These are phyloP conservation scores for Aspergillus tamarii DNA, from an alignment of 2,329 filamentous ascomycete genomes.

Conservation along the genomic window DNA sequence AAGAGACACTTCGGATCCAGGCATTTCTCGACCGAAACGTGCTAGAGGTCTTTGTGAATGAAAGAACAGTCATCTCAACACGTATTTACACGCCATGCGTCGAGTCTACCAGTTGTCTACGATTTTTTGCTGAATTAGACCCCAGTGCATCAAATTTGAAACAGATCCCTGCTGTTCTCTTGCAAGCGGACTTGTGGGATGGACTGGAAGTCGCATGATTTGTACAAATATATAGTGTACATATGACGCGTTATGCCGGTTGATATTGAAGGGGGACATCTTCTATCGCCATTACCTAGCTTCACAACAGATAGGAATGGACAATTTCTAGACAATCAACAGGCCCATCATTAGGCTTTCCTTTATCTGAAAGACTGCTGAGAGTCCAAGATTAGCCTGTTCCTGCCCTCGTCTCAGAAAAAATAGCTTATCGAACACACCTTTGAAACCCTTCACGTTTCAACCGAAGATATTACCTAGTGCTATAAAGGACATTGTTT, in stretches of 20 bases:
- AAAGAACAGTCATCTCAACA: slow-evolving; percentile 47
- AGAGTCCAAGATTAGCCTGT: no score
- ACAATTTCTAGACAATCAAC: no score
- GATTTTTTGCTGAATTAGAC: background rate
- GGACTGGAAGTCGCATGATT: background rate
- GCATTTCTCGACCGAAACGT: slow-evolving; percentile 49
- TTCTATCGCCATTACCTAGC: background rate
- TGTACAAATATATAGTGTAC: background rate
- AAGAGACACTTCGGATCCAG: slow-evolving; percentile 46
- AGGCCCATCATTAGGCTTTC: no score
- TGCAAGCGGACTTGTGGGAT: background rate
- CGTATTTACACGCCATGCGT: slow-evolving; percentile 34
- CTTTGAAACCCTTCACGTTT: no score
- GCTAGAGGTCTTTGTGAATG: slow-evolving; percentile 52
- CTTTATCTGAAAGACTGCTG: no score
- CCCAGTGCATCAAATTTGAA: background rate
- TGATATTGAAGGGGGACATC: background rate
- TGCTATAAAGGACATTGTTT: no score
- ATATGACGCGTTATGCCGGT: slow-evolving; percentile 10
- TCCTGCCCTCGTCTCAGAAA: no score
- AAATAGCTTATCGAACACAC: no score
- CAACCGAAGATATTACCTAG: no score
- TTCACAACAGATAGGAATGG: no score
- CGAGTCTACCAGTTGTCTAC: slow-evolving; percentile 10
- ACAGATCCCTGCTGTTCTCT: background rate